Percentiles rank a stretch among this genome's conserved stretches.
Conservation (phyloP, 768 basidiomycete species). For the Serendipita sp. region DNA sequence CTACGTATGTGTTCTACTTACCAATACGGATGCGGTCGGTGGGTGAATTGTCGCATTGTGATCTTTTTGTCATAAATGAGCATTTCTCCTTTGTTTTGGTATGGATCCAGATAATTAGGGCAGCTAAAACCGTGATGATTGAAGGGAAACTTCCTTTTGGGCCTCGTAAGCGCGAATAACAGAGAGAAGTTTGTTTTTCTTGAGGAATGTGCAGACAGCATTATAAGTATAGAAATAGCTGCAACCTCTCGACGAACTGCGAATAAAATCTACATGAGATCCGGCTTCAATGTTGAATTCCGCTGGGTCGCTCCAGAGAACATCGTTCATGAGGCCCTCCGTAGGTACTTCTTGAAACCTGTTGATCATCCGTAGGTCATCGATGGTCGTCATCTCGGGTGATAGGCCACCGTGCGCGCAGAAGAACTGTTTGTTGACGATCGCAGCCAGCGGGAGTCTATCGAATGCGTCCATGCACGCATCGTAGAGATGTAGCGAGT, state of each 20-base stretch:
- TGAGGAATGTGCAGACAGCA: conserved; percentile 93
- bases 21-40: conserved; percentile 88
- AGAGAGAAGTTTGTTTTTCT: conserved; percentile 88
- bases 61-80: conserved; percentile 99
- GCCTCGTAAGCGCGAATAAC: conserved; percentile 98
- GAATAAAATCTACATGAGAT: conserved; percentile 75
- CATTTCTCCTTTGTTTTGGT: conserved; percentile 98
- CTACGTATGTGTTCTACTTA: too few relatives aligned
- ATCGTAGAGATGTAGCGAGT: conserved; percentile 91
- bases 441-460: conserved; percentile 79
- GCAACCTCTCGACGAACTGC: conserved; percentile 94
- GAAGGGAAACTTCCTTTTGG: conserved; percentile 97
- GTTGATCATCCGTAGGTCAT: conserved; percentile 93
- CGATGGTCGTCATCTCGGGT: conserved; percentile 87
- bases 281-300: conserved; percentile 97
- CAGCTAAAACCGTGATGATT: conserved; percentile 99
- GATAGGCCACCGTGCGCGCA: conserved; percentile 97
- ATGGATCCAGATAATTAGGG: conserved; percentile 95
- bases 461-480: conserved; percentile 98
- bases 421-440: conserved; percentile 99
- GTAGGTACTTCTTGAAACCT: conserved; percentile 98
- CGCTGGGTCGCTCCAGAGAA: conserved; percentile 94
- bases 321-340: conserved; percentile 95
- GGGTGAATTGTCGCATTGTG: conserved; percentile 96
- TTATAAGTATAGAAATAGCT: conserved; percentile 89